phyloP scores from a whole-genome alignment of 1,139 yeast species.

The Pichia sp. region DNA sequence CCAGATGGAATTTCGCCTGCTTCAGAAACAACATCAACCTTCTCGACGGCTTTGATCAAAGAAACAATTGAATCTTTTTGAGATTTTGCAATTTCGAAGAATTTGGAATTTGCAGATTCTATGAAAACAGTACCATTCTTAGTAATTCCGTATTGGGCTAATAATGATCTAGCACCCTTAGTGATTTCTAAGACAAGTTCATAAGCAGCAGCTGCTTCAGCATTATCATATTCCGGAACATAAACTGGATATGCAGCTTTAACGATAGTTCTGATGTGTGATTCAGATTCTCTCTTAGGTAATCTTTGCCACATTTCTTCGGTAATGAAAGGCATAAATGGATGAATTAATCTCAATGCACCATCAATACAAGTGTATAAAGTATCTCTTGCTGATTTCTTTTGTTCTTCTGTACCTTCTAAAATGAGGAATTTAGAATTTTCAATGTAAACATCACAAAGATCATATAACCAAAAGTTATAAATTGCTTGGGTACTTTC shows the following conservation, averaged over 20 bases:
- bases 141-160: conserved; percentile 82
- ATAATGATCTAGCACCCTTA: conserved; percentile 85
- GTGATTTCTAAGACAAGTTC: conserved; percentile 81
- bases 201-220: conserved; percentile 63
- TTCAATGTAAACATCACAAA: conserved; percentile 97
- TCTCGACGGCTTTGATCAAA: conserved; percentile 83
- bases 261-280: conserved; percentile 63
- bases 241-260: conserved; percentile 75
- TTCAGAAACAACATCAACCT: conserved; percentile 53
- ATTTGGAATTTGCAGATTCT: conserved; percentile 51
- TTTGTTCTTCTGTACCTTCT: conserved; percentile 82
- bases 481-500: conserved; percentile 83
- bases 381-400: conserved; percentile 88
- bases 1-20: conserved; percentile 69
- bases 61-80: conserved; percentile 85
- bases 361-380: conserved; percentile 89
- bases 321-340: conserved; percentile 95
- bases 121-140: conserved; percentile 84
- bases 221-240: conserved; percentile 53
- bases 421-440: conserved; percentile 88
- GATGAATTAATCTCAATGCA: conserved; percentile 88
- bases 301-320: conserved; percentile 99
- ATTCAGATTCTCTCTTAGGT: conserved; percentile 77
- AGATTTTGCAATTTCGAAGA: conserved; percentile 47
- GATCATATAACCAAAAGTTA: conserved; percentile 88